Base-by-base conservation (phyloP, 176 grass and related monocot genomes). In the Olyra latifolia region DNA sequence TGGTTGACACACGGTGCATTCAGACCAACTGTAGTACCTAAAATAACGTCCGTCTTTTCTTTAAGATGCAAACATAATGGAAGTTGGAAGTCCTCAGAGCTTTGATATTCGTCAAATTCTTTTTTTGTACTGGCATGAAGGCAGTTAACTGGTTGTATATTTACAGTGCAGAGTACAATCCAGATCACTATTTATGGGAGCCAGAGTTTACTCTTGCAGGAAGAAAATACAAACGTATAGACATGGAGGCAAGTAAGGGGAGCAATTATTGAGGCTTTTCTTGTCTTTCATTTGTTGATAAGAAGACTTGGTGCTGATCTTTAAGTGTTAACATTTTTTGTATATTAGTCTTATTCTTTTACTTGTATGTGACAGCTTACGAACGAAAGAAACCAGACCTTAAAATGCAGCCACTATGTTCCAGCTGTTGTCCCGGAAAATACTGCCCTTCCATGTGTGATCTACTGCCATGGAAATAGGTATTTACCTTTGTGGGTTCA, bases 401-500 rank as follows among this genome's bases (percentile, higher is more conserved):
- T 99, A 57, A 90, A 99, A 57, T 99, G 97, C 80, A 99, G 97
- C 72, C 97, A 99, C 87, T 99, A 99, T 82, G 89, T 99, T 93
- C 97, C 97, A n/a, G 86, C 71, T 83, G 79, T 71, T 45, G 46
- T 99, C 80, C 90, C 93, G 49, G 93, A 93, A 45, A 88, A 88
- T 55, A 89, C 84, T 52, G 55, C 86, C 64, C 93, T 99, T 90
- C 97, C 97, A 76, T 99, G 97, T 75, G 97, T 99, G 64, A 84
- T 99, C 71, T 99, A 99, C 62, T 99, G 97, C 58, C 97, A 99
- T 69, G 97, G 97, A 78, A 99, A 99, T 89, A 99, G 97, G 97
- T 99, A 74, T 40, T 23, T 64, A 20, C 48, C 35, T 67, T 80
- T 62, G 8, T 57, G 49, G 2, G 41, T 49, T 63, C 47, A 63